These are phyloP conservation scores for Trichoderma cornu-damae DNA, from an alignment of 2,329 filamentous ascomycete genomes.

Conservation along the genomic window DNA sequence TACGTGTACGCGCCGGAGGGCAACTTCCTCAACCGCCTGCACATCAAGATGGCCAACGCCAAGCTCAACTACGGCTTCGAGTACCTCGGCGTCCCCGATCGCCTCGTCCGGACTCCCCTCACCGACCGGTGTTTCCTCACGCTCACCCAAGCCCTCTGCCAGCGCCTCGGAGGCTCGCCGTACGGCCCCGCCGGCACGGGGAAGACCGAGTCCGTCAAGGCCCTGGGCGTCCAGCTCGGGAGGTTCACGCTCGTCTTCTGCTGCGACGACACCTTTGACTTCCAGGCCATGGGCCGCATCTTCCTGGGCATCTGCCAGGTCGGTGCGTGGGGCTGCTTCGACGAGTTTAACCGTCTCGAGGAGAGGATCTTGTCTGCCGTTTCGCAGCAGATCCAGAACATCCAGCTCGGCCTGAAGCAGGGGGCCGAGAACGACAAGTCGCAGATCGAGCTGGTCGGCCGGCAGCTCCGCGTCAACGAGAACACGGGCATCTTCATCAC, in stretches of 20 bases:
- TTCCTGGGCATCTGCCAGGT: slow-evolving; percentile 99
- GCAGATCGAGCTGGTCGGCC: slow-evolving; percentile 90
- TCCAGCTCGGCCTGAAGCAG: slow-evolving; percentile 90
- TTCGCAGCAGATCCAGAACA: slow-evolving; percentile 98
- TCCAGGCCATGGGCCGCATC: slow-evolving; percentile 98
- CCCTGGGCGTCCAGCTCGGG: slow-evolving; percentile 89
- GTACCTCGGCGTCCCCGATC: slow-evolving; percentile 92
- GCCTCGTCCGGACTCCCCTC: slow-evolving; percentile 91
- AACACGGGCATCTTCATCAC: slow-evolving; percentile 99
- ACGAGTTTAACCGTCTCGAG: slow-evolving; percentile 98
- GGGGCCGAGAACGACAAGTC: slow-evolving; percentile 73
- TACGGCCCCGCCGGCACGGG: slow-evolving; percentile 97
- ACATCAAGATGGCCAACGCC: slow-evolving; percentile 95
- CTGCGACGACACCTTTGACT: slow-evolving; percentile 99
- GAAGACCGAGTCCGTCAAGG: slow-evolving; percentile 99
- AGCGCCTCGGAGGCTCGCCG: slow-evolving; percentile 90
- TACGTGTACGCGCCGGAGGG: slow-evolving; percentile 81
- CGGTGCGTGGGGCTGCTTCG: slow-evolving; percentile 98
- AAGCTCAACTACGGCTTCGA: slow-evolving; percentile 95
- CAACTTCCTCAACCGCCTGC: slow-evolving; percentile 75
- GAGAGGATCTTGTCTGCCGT: slow-evolving; percentile 97
- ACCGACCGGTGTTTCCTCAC: slow-evolving; percentile 98
- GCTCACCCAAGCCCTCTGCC: slow-evolving; percentile 89
- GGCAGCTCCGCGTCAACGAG: slow-evolving; percentile 79
- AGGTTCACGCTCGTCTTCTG: slow-evolving; percentile 98